Evolutionary conservation across 1,284 basidiomycete species (phyloP), one percentile per base, ranked within the genome.

Genomic region (Boletus semigastroideus): DNA sequence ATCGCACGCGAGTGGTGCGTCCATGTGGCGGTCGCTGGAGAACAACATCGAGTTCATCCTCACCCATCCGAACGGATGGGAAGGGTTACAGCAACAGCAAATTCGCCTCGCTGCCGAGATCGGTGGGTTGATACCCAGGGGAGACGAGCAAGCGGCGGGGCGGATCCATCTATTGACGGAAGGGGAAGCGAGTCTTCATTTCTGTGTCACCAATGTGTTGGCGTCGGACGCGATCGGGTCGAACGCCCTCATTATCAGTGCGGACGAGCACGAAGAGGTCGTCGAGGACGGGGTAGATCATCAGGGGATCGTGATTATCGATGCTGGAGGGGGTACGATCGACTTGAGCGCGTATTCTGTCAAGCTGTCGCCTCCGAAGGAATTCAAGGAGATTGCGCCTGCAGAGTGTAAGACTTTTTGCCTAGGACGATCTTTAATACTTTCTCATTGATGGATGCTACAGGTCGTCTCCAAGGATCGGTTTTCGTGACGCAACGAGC

Each of bases 271-370:
- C 14, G 62, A 63, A 13, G 64, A 63, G 0, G 48, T 61, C 10
- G 48, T 4, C 0, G 54, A 46, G 6, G 51, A 51, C 1, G 25
- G 25, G 5, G 28, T 48, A 4, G 62, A 63, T 9, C 70, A 72
- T 3, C 56, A 72, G 25, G 77, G 76, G 0, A 66, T 82, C 10
- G 64, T 80, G 20, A 73, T 84, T 25, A 73, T 83, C 34, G 80
- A 82, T 58, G 59, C 59, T 1, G 80, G 80, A 5, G 78, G 80
- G 13, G 80, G 80, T 2, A 83, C 80, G 53, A 76, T 83, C 20
- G 81, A 83, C 51, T 60, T 83, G 39, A 80, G 78, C 50, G 71
- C 78, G 1, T 82, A 81, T 52, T 67, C 59, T 36, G 63, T 61
- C 49, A 54, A 43, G 44, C 12, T 74, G 50, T 47, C 72, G 57